Conservation (phyloP, 176 grass and related monocot species). For the Oryza rufipogon region DNA sequence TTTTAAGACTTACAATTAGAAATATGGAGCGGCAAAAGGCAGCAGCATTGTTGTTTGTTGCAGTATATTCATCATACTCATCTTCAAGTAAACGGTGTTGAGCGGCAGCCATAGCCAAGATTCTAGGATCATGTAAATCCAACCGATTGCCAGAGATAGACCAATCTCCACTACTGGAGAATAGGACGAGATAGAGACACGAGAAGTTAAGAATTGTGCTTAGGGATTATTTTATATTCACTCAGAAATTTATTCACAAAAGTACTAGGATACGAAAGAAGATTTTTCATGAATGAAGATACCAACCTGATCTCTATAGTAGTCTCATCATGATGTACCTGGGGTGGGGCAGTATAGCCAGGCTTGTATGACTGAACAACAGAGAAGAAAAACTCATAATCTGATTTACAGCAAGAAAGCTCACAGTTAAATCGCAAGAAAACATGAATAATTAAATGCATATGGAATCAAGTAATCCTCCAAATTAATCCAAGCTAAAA, state of each 20-base stretch:
- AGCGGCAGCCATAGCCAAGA: conserved; percentile 79
- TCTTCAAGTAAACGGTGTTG: conserved; percentile 72
- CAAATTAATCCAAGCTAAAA: conserved; percentile 16
- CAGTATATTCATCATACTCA: conserved; percentile 83
- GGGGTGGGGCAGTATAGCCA: conserved; percentile 76
- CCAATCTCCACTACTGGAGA: conserved; percentile 73
- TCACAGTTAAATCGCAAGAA: conserved; percentile 32
- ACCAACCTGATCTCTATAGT: conserved; percentile 82
- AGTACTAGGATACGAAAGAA: conserved; percentile 10
- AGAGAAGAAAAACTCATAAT: conserved; percentile 46
- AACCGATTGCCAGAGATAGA: conserved; percentile 68
- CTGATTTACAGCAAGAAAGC: conserved; percentile 36
- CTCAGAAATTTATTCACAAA: conserved; percentile 28
- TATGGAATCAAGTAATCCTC: not conserved
- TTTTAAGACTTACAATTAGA: conserved; percentile 70
- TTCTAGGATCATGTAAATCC: conserved; percentile 75
- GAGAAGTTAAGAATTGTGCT: conserved; percentile 22
- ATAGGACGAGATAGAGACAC: not conserved
- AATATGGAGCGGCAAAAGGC: conserved; percentile 89
- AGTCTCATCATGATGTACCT: conserved; percentile 69
- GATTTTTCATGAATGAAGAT: conserved; percentile 25
- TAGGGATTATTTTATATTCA: conserved; percentile 18
- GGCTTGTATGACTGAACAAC: conserved; percentile 79
- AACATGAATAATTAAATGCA: conserved; percentile 10
- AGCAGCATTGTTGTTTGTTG: conserved; percentile 75